These are phyloP conservation scores for Cetraspora pellucida DNA, from an alignment of 192 early-diverging fungal genomes.

Conservation along the genomic window DNA sequence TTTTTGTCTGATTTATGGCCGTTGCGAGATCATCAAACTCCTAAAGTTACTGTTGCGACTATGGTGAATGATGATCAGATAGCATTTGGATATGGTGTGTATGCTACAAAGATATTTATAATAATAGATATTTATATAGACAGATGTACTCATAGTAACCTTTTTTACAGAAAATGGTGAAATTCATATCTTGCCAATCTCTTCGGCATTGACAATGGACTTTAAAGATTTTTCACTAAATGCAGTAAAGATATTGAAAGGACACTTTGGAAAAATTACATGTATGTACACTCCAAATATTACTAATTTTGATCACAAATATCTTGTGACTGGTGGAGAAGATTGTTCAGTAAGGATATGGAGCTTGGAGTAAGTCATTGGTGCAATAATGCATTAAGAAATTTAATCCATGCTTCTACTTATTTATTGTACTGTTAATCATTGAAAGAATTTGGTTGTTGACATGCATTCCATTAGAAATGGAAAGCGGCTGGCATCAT, in stretches of 20 bases:
- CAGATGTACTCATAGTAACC: background rate
- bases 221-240: background rate
- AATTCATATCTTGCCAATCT: slow-evolving; percentile 58
- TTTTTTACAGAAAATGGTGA: slow-evolving; percentile 59
- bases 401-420: background rate
- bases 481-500: slow-evolving; percentile 59
- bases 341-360: slow-evolving; percentile 75
- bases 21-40: slow-evolving; percentile 16
- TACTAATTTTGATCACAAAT: slow-evolving; percentile 42
- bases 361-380: slow-evolving; percentile 65
- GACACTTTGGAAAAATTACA: slow-evolving; percentile 64
- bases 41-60: slow-evolving; percentile 49
- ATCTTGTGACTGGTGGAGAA: slow-evolving; percentile 66
- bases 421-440: slow-evolving; percentile 1
- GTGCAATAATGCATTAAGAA: background rate
- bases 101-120: too few relatives aligned
- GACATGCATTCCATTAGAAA: slow-evolving; percentile 38
- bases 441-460: background rate
- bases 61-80: slow-evolving; percentile 59
- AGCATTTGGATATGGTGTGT: slow-evolving; percentile 67
- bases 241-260: slow-evolving; percentile 37
- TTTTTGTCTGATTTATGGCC: slow-evolving; percentile 45
- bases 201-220: slow-evolving; percentile 41
- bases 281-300: slow-evolving; percentile 58
- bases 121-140: background rate